A percentile compares a stretch with the other conserved stretches of the same genome.
Conservation (phyloP, 2,329 filamentous ascomycete genomes). For the Colletotrichum endophyticum region DNA sequence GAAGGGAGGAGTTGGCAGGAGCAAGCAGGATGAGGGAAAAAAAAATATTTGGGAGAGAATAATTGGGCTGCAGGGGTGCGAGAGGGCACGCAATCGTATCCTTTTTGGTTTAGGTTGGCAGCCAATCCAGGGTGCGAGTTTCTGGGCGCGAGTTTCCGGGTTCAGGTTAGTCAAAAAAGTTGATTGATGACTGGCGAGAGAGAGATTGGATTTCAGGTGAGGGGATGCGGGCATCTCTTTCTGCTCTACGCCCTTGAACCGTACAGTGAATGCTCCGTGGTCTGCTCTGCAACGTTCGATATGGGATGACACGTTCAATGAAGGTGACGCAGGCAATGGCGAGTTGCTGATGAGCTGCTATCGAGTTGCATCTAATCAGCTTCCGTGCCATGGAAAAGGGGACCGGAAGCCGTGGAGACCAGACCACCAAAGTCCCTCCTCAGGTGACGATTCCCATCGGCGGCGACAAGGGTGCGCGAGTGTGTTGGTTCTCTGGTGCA, state of each 20-base stretch:
- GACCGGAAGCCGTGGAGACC: not conserved
- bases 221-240: not conserved
- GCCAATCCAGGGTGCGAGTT: not conserved
- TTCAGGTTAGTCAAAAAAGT: not conserved
- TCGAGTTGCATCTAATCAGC: not conserved
- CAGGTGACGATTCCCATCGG: not conserved
- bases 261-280: not conserved
- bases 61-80: conserved; percentile 10
- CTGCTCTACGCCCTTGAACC: not conserved
- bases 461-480: not conserved
- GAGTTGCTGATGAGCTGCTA: not conserved
- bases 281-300: not conserved
- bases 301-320: not conserved
- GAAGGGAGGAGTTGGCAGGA: not conserved
- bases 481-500: not conserved
- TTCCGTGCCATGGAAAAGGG: not conserved
- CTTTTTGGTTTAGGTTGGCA: not conserved
- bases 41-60: conserved; percentile 7
- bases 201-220: not conserved
- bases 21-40: not conserved
- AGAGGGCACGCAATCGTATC: not conserved
- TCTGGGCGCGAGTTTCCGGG: not conserved
- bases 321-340: not conserved
- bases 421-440: not conserved
- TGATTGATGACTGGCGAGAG: not conserved